Base-by-base conservation (phyloP, 2,329 filamentous ascomycete species). In the Microdochium trichocladiopsis region DNA sequence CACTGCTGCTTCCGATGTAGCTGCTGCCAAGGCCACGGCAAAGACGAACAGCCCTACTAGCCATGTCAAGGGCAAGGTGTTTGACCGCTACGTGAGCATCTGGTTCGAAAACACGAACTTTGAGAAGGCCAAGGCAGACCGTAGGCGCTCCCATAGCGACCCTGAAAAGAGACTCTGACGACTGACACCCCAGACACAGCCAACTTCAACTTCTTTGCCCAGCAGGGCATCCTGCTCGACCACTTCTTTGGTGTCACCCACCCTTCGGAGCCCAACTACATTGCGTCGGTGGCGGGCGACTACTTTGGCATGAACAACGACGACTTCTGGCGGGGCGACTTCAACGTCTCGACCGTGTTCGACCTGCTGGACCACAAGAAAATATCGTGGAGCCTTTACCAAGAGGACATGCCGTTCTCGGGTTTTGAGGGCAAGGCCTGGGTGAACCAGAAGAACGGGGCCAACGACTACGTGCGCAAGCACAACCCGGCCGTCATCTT, bases 401-500 rank as follows among this genome's bases (percentile, higher is more conserved):
- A 91, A 66, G 88, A 94, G 65, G 84, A 89, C 61, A 77, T 87
- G 76, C 89, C 89, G 2, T 90, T 83, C 68, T 75, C 81, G 2
- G 89, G 89, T 12, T 93, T 82, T 69, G 78, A 88, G 66, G 88
- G 87, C 23, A 66, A 68, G 33, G 72, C 70, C 1, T 89, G 74
- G 65, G 74, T 81, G 52, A 90, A 90, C 68, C 82, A 82, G 57
- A 56, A 80, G 58, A 88, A 78, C 2, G 78, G 80, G 25, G 76
- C 78, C 49, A 88, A 91, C 61, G 82, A 86, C 70, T 94, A 94
- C 64, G 88, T 93, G 8, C 84, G 90, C 63, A 93, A 94, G 72
- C 89, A 94, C 72, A 90, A 92, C 68, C 73, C 80, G 48, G 69
- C 76, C 16, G 72, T 92, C 52, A 73, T 86, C 51, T 89, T 82